Base-by-base conservation (phyloP, 495 filamentous ascomycete species). In the Daldinia vernicosa region DNA sequence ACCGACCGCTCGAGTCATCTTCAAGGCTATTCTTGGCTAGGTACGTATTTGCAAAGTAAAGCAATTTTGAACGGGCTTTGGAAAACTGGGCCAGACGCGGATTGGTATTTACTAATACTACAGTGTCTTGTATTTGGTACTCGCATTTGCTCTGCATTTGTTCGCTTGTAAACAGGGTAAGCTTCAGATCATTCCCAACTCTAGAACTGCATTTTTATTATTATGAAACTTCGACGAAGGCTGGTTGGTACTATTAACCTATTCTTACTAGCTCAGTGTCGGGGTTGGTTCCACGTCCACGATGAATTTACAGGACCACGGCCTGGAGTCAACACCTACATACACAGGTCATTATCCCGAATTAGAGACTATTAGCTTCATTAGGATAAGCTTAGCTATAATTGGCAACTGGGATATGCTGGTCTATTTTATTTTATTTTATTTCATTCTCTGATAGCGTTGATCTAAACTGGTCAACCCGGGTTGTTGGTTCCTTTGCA, bases 401-500 rank as follows among this genome's bases (percentile, higher is more conserved):
- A 39, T 45, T 60, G 43, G 28, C 52, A 45, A 14, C 24, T 19
- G 12, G 24, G 51, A 17, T 33, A 54, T 58, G 43, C 17, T n/a
- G 32, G 24, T 17, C n/a, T 26, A 27, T 22, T 35, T 58, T 35
- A 14, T 14, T 35, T 35, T 27, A 1, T 4, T 27, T 27, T 27
- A 1, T 27, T 27, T n/a, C n/a, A n/a, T n/a, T 14, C 3, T 30
- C 45, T n/a, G 52, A 67, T 60, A 4, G 32, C 33, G 47, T 35
- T 11, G 17, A 56, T 47, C 50, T 40, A 60, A 53, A 28, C 67
- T 32, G 5, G 55, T 17, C 30, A 60, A 63, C 33, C 35, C 40
- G 60, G 30, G 22, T 45, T 61, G 47, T 60, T 67, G 60, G 64
- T 39, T 67, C 33, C 26, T 27, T 52, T 63, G 19, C 22, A 60